Base-by-base conservation (phyloP, 1,284 basidiomycete species). In the Anthracocystis walkeri region DNA sequence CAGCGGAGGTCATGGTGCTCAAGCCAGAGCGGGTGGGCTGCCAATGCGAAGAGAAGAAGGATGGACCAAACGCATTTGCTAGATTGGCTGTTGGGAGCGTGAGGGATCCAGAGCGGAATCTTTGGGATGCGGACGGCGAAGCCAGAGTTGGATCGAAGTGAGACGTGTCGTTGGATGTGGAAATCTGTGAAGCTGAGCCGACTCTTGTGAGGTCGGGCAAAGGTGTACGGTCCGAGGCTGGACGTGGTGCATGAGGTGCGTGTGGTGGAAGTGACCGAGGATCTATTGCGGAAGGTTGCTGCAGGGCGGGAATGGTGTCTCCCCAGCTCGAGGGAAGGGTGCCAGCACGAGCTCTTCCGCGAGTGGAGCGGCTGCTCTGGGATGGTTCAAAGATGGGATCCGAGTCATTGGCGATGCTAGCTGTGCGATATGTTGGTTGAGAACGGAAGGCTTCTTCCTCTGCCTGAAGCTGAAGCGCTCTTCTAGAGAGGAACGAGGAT, bases 261-360 rank as follows among this genome's bases (percentile, higher is more conserved):
- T 46, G 49, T 4, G 40, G 25, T n/a, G 48, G 35, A 12, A 51
- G 40, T 14, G 54, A 35, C 7, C 31, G 62, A 21, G 35, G 51
- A 23, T 65, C 58, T 21, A 51, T 51, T 10, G n/a, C 27, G 18
- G 42, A 25, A 5, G 60, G 50, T 21, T 51, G 54, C 10, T 62
- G 72, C 1, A 59, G 42, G 4, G 21, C 18, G 10, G 66, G 63
- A 4, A 59, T 21, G 4, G 62, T 25, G 16, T 73, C 61, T 10
- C 69, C 66, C 79, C 79, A 80, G 44, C 77, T 79, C 2, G 79
- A 81, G 7, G 79, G 79, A 6, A 81, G 53, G 4, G 80, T 81
- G 23, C 80, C 80, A 2, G 80, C 80, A 21, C 80, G 62, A 18
- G 78, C 79, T 25, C 79, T 55, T 10, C 77, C 75, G 16, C 69